Percentiles rank a stretch among this genome's conserved stretches.
Evolutionary conservation across 306 rosid genomes (phyloP).

Genomic region (Vachellia collinsii): DNA sequence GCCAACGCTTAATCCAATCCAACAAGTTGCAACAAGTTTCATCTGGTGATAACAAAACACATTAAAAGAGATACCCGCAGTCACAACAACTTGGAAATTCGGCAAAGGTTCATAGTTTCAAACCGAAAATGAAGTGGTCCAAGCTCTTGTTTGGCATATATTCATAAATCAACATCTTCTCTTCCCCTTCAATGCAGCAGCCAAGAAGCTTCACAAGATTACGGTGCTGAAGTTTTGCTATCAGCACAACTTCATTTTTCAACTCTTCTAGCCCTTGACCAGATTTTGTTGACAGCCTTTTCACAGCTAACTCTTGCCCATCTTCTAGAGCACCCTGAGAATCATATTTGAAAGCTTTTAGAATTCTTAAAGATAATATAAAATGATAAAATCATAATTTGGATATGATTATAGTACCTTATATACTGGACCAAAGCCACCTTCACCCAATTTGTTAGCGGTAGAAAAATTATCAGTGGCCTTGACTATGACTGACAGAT

Average conservation of each 20-base stretch:
- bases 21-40: constrained; percentile 32
- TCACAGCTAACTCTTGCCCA: constrained; percentile 54
- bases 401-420: constrained; percentile 26
- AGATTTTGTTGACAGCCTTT: constrained; percentile 49
- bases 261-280: constrained; percentile 56
- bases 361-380: not conserved
- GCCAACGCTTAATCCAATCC: constrained; percentile 46
- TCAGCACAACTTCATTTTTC: constrained; percentile 44
- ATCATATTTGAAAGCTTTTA: not conserved
- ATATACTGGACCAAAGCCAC: constrained; percentile 49
- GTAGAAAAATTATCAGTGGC: constrained; percentile 42
- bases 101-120: not conserved
- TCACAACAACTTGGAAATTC: not conserved
- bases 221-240: constrained; percentile 49
- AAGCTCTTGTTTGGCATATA: constrained; percentile 55
- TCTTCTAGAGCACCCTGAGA: not conserved
- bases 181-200: constrained; percentile 48
- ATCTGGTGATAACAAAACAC: constrained; percentile 31
- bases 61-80: not conserved
- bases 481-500: constrained; percentile 12
- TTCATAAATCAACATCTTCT: constrained; percentile 54
- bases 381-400: not conserved
- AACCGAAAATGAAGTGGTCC: constrained; percentile 45
- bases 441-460: constrained; percentile 39
- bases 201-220: constrained; percentile 62